Conservation (phyloP, 2,329 filamentous ascomycete genomes). For the Calonectria pauciramosa region DNA sequence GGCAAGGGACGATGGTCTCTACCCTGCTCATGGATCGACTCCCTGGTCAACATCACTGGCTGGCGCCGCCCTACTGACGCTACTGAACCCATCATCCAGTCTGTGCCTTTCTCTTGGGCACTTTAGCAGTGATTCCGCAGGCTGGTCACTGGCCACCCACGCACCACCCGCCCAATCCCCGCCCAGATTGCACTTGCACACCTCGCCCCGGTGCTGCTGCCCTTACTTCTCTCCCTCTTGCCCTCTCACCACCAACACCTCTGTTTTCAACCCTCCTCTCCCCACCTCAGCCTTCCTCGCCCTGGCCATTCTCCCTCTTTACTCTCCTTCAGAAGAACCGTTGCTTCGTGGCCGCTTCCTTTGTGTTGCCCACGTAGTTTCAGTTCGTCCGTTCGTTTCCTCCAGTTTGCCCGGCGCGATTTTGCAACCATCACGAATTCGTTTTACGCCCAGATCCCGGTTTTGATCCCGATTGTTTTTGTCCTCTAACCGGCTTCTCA, state of each 20-base stretch:
- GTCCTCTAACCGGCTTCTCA: constrained; percentile 12
- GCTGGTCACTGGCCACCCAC: constrained; percentile 10
- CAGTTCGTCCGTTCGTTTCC: constrained; percentile 49
- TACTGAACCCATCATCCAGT: constrained; percentile 1
- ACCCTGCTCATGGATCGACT: constrained; percentile 8
- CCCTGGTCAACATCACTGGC: constrained; percentile 6
- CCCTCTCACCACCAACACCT: constrained; percentile 32
- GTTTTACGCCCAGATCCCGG: constrained; percentile 20
- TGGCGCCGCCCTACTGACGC: constrained; percentile 14
- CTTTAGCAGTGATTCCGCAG: not conserved
- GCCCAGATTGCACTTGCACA: not conserved
- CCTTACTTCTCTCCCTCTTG: constrained; percentile 18
- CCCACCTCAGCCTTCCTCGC: constrained; percentile 26
- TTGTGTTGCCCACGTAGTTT: constrained; percentile 36
- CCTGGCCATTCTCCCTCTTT: constrained; percentile 24
- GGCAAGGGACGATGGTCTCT: constrained; percentile 7
- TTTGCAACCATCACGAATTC: constrained; percentile 21
- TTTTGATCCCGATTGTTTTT: constrained; percentile 13
- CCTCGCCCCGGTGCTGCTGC: constrained; percentile 20
- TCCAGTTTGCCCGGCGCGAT: constrained; percentile 37
- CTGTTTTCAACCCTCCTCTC: constrained; percentile 21
- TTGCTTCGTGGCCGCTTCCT: constrained; percentile 37
- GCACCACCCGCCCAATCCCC: not conserved
- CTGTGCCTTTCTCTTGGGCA: not conserved
- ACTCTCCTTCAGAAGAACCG: constrained; percentile 38